phyloP scores from a whole-genome alignment of 257 asterid species.

The Fraxinus americana region DNA sequence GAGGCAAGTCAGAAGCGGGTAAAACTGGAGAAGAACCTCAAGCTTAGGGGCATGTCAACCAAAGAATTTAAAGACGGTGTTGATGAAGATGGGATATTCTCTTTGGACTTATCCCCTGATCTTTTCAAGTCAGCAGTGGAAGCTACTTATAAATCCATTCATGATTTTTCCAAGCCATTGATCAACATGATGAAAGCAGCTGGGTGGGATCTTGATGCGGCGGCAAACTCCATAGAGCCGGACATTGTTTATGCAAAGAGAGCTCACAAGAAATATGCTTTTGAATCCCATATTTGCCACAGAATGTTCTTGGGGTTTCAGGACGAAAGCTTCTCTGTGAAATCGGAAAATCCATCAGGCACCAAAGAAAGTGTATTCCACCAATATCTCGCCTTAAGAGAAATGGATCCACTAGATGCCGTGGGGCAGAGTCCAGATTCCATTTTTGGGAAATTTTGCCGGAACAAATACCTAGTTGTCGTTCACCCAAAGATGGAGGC shows the following conservation, averaged over 20 bases:
- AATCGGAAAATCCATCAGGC: conserved; percentile 37
- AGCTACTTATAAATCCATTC: conserved; percentile 83
- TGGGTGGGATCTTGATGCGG: conserved; percentile 99
- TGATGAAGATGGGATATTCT: conserved; percentile 46
- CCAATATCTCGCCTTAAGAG: conserved; percentile 73
- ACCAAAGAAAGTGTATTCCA: conserved; percentile 58
- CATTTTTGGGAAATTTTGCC: conserved; percentile 76
- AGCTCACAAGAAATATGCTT: conserved; percentile 97
- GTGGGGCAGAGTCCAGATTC: conserved; percentile 81
- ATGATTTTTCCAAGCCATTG: conserved; percentile 93
- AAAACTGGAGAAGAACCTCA: conserved; percentile 42
- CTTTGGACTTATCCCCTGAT: conserved; percentile 71
- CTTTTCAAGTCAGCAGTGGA: conserved; percentile 74
- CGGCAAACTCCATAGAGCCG: conserved; percentile 90
- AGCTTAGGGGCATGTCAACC: conserved; percentile 86
- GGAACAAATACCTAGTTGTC: conserved; percentile 62
- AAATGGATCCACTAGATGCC: conserved; percentile 85
- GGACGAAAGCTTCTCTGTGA: conserved; percentile 67
- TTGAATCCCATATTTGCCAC: conserved; percentile 94
- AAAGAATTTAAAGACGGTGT: conserved; percentile 78
- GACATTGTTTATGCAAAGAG: conserved; percentile 73
- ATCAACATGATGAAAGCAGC: conserved; percentile 99
- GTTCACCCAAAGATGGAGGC: conserved; percentile 95
- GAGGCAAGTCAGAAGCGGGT: no score
- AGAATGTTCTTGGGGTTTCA: conserved; percentile 93